Base-by-base conservation (phyloP, 106 monocot genomes). In the Phalaenopsis aphrodite region DNA sequence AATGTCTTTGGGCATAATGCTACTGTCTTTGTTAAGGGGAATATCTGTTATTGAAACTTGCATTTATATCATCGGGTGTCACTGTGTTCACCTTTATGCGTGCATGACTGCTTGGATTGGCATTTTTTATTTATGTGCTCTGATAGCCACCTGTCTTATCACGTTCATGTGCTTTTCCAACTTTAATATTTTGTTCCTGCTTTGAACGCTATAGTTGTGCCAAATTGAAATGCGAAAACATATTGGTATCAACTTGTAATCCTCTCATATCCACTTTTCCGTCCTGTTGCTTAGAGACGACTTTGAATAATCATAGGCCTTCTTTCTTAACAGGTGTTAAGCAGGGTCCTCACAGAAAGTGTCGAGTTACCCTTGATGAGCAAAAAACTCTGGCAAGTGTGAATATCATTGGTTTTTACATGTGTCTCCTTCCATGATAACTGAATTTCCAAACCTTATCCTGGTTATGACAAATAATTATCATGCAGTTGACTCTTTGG, bases 401-500 rank as follows among this genome's bases (percentile, higher is more conserved):
- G 43, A 69, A 66, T 42, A 11, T 80, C 55, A 76, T 38, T 15
- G 6, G 14, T 42, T 56, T 52, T 11, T 56, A n/a, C 15, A 7
- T 49, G 39, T 36, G 45, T 0, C 57, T 37, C 19, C 77, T 69
- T 57, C 61, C 72, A 23, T 17, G 38, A 56, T 77, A 73, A 56
- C 14, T 42, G 37, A 52, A 5, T 30, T 24, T 49, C 23, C 46
- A 42, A 49, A 76, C 0, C 21, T 66, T 49, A 11, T 74, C 6
- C 1, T 49, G 17, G 45, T 77, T 56, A 8, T 79, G 46, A 55
- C 82, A 18, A 76, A 36, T 57, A 64, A 19, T 41, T 78, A 56
- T 36, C 21, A 49, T 81, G 73, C 92, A 95, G 96, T 81, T 97
- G 64, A 92, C 96, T 41, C 83, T 97, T n/a, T 97, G 96, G 96